These are phyloP conservation scores for Nymphaea colorata DNA, from an alignment of 164 flowering plant species.

Conservation along the genomic window DNA sequence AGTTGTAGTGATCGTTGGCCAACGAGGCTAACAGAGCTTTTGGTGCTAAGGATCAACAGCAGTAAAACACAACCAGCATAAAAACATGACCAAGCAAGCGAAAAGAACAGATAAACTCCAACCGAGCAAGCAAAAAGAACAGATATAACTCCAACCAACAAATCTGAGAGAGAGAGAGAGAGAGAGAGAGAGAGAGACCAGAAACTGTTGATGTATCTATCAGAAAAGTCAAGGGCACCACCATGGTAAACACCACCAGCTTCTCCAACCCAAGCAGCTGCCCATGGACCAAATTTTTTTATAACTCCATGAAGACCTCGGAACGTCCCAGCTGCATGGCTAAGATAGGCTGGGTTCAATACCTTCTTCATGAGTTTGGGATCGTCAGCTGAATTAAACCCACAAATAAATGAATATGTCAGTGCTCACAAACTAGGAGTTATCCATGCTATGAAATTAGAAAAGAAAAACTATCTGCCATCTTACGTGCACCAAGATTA, in stretches of 20 bases:
- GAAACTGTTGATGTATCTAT: slow-evolving; percentile 5
- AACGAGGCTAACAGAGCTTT: no score
- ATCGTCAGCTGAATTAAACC: slow-evolving; percentile 22
- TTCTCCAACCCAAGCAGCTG: slow-evolving; percentile 20
- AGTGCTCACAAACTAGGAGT: background rate
- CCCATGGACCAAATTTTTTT: slow-evolving; percentile 39
- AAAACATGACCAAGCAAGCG: background rate
- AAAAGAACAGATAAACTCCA: no score
- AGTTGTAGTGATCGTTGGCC: no score
- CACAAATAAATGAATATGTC: background rate
- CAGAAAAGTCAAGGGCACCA: slow-evolving; percentile 18
- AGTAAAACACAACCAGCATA: background rate
- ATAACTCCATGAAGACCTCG: slow-evolving; percentile 20
- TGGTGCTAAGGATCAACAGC: background rate
- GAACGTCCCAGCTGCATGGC: slow-evolving; percentile 26
- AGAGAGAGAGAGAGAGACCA: slow-evolving; percentile 1
- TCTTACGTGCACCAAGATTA: slow-evolving; percentile 41
- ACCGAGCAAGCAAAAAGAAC: background rate
- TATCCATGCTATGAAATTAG: background rate
- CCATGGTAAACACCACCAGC: slow-evolving; percentile 32
- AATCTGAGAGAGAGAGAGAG: background rate
- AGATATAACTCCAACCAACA: no score
- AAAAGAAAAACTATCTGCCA: background rate
- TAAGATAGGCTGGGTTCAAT: slow-evolving; percentile 33
- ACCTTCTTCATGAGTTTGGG: slow-evolving; percentile 37